These are phyloP conservation scores for Hymenoscyphus fructigenus DNA, from an alignment of 2,329 filamentous ascomycete species.

Conservation along the genomic window DNA sequence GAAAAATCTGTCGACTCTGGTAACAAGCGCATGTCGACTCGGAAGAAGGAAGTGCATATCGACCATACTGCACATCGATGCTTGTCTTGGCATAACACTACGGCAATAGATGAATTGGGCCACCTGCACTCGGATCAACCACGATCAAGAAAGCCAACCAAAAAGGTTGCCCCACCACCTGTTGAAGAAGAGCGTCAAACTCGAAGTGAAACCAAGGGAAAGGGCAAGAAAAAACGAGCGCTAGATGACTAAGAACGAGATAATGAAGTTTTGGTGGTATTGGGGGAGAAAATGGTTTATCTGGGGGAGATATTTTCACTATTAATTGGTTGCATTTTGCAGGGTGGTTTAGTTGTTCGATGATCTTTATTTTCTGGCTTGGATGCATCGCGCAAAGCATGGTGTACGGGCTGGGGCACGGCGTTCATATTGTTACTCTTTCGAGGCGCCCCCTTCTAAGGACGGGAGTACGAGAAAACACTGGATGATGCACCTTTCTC, in stretches of 20 bases:
- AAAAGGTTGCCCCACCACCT: conserved; percentile 28
- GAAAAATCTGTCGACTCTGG: conserved; percentile 45
- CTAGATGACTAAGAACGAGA: conserved; percentile 25
- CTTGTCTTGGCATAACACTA: conserved; percentile 64
- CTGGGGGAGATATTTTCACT: background rate
- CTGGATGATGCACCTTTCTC: background rate
- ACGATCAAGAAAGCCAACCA: conserved; percentile 41
- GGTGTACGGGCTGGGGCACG: conserved; percentile 3
- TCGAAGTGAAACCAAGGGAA: conserved; percentile 31
- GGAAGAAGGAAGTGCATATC: conserved; percentile 58
- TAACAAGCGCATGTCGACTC: conserved; percentile 56
- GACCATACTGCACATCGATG: conserved; percentile 57
- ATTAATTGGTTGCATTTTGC: background rate
- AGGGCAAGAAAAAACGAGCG: conserved; percentile 25
- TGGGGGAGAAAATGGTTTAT: background rate
- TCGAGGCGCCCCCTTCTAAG: background rate
- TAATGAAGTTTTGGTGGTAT: conserved; percentile 19
- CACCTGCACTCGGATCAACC: conserved; percentile 60
- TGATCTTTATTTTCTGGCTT: conserved; percentile 6
- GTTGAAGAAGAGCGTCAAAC: conserved; percentile 43
- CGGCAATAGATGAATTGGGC: conserved; percentile 56
- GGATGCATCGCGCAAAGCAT: background rate
- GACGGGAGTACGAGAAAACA: background rate
- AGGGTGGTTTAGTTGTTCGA: background rate
- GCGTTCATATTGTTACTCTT: background rate